Evolutionary conservation across 2,329 filamentous ascomycete genomes (phyloP).

Genomic region (Pleoardoris graminearum): DNA sequence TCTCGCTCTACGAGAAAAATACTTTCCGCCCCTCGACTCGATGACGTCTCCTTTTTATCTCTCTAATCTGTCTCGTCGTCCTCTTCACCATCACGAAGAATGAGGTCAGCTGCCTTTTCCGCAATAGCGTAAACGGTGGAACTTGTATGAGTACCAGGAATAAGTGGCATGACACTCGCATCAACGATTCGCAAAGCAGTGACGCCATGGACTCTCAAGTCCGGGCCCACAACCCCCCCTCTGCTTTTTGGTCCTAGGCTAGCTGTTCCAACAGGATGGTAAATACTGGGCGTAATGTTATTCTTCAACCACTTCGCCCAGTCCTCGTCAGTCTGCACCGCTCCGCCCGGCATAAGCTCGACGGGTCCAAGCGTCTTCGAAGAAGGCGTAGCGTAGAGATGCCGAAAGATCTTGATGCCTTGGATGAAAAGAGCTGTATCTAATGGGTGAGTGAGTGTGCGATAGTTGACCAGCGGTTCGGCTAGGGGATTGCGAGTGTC

Average conservation of each 20-base stretch:
- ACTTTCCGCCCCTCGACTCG: too few relatives aligned
- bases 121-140: constrained; percentile 25
- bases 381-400: constrained; percentile 12
- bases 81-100: constrained; percentile 8
- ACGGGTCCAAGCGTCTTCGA: constrained; percentile 14
- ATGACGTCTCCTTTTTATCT: background rate
- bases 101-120: constrained; percentile 26
- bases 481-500: constrained; percentile 23
- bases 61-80: background rate
- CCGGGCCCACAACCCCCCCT: constrained; percentile 26
- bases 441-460: constrained; percentile 22
- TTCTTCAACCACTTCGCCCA: constrained; percentile 15
- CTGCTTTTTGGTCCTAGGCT: constrained; percentile 18
- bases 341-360: constrained; percentile 17
- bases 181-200: constrained; percentile 25
- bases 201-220: constrained; percentile 27
- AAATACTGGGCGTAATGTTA: constrained; percentile 15
- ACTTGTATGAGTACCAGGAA: constrained; percentile 22
- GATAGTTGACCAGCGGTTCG: constrained; percentile 23
- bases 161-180: constrained; percentile 25
- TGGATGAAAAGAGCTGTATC: constrained; percentile 14
- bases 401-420: constrained; percentile 14
- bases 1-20: too few relatives aligned
- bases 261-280: constrained; percentile 26
- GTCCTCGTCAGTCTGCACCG: constrained; percentile 15